Base-by-base conservation (phyloP, 495 filamentous ascomycete genomes). In the Trichoderma erinaceum region DNA sequence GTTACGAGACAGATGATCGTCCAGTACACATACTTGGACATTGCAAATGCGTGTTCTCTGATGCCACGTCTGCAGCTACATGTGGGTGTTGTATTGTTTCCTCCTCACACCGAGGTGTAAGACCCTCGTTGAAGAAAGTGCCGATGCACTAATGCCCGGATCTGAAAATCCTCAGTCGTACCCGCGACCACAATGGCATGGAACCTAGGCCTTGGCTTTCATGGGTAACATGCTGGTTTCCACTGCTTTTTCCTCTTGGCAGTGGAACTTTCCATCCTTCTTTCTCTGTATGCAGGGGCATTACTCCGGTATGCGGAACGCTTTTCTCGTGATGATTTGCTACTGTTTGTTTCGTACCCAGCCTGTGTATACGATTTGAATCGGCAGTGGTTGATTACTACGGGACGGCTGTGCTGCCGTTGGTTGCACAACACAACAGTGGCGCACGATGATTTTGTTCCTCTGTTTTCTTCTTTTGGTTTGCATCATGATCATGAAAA, bases 361-460 rank as follows among this genome's bases (percentile, higher is more conserved):
- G 43, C 43, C 43, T 11, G 18, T 46, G 43, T 23, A 56, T 56
- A 29, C 29, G n/a, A 56, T 25, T 27, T n/a, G 50, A 56, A 16
- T 4, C 50, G 8, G 43, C 10, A 56, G 44, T 48, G 3, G 13
- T 56, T 56, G 29, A 29, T 4, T 56, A 56, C 10, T 11, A 23
- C 21, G 50, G 50, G 50, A 25, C 8, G 50, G 50, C 50, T 56
- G 50, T 56, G 50, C 50, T 48, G 44, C n/a, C 50, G 50, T n/a
- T 56, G 21, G 50, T 56, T 11, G 21, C 50, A 56, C 50, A n/a
- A 23, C 50, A 56, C 21, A 1, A 25, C 21, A 21, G 50, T 56
- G 50, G 50, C 50, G 50, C 50, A 46, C 43, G 43, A 46, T 16
- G 43, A 46, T 18, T 38, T 38, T 3, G 35, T 10, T 38, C 7